A percentile compares a stretch with the other conserved stretches of the same genome.
Evolutionary conservation across 1,284 basidiomycete genomes (phyloP).

Genomic region (Puccinia horiana): DNA sequence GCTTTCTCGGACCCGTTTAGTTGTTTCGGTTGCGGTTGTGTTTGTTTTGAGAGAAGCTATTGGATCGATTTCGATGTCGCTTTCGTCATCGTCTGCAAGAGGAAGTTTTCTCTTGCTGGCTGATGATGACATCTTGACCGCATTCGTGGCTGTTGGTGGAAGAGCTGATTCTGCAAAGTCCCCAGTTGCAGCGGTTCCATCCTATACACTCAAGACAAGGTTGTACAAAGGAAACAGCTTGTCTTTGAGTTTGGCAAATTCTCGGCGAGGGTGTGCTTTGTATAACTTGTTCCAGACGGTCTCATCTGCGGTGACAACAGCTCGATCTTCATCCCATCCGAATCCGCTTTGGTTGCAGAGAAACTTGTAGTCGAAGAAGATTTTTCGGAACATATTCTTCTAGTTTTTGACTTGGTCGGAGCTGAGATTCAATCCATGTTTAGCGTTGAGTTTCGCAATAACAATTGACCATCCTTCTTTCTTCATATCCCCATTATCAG

Average conservation of each 20-base stretch:
- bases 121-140: background rate
- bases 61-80: background rate
- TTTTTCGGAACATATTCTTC: background rate
- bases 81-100: background rate
- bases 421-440: background rate
- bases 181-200: background rate
- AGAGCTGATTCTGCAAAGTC: background rate
- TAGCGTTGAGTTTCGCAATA: too few relatives aligned
- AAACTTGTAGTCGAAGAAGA: background rate
- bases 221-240: background rate
- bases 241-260: constrained; percentile 5
- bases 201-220: background rate
- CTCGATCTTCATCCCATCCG: background rate
- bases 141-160: background rate
- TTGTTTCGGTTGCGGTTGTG: background rate
- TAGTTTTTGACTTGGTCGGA: background rate
- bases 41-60: background rate
- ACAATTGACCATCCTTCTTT: background rate
- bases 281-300: background rate
- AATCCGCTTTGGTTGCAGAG: background rate
- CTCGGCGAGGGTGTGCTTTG: background rate
- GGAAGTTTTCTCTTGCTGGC: background rate
- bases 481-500: background rate
- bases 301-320: background rate
- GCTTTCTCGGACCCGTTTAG: too few relatives aligned